Conservation (phyloP, 2,329 filamentous ascomycete genomes). For the Pseudocercospora cruenta region DNA sequence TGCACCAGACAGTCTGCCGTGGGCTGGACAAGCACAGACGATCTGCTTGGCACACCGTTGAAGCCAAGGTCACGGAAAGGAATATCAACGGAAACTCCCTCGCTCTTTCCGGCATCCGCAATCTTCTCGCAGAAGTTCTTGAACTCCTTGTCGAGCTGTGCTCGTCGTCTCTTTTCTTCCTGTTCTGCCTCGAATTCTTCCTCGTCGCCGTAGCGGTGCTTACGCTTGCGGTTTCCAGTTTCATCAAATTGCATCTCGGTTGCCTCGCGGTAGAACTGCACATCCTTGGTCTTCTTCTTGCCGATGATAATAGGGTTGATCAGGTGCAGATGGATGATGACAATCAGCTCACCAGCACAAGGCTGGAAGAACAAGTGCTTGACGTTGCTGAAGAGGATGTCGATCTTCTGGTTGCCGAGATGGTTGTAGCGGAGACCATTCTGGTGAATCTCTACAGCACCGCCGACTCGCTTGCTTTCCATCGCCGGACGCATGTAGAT, state of each 20-base stretch:
- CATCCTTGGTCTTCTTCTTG: slow-evolving; percentile 98
- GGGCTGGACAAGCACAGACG: slow-evolving; percentile 92
- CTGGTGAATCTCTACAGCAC: slow-evolving; percentile 95
- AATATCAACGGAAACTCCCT: slow-evolving; percentile 91
- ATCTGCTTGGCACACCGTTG: slow-evolving; percentile 92
- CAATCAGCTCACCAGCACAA: slow-evolving; percentile 92
- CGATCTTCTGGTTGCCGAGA: slow-evolving; percentile 83
- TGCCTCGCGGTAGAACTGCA: slow-evolving; percentile 97
- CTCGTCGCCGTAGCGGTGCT: slow-evolving; percentile 96
- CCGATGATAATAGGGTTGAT: slow-evolving; percentile 98
- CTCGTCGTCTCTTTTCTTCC: slow-evolving; percentile 86
- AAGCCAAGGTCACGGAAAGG: slow-evolving; percentile 96
- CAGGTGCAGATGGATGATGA: slow-evolving; percentile 96
- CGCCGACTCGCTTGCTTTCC: slow-evolving; percentile 94
- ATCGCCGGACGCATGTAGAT: slow-evolving; percentile 94
- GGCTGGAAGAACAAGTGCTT: slow-evolving; percentile 99
- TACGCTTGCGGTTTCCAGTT: slow-evolving; percentile 95
- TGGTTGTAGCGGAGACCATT: slow-evolving; percentile 93
- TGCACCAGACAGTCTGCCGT: slow-evolving; percentile 97
- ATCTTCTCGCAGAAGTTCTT: slow-evolving; percentile 97
- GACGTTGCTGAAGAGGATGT: slow-evolving; percentile 96
- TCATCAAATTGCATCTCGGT: slow-evolving; percentile 99
- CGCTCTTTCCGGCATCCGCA: slow-evolving; percentile 88
- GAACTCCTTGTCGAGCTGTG: slow-evolving; percentile 94
- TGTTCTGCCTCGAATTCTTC: slow-evolving; percentile 99